Base-by-base conservation (phyloP, 2,329 filamentous ascomycete genomes). In the Cytospora piceicola region DNA sequence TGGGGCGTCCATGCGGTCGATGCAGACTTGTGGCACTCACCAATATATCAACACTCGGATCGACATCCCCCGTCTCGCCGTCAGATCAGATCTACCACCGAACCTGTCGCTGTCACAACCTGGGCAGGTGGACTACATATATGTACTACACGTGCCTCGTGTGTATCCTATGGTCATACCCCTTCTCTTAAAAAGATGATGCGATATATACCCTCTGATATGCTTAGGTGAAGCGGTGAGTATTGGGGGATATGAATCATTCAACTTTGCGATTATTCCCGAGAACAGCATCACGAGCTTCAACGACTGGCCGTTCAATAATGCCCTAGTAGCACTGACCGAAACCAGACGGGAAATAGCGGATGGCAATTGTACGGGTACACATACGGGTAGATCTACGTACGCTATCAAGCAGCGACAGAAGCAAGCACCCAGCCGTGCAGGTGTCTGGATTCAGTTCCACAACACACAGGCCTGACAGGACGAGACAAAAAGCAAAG, bases 251-350 rank as follows among this genome's bases (percentile, higher is more conserved):
- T 32, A 64, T 29, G 36, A 56, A 42, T 54, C 61, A 53, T 53
- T n/a, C 34, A 22, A 17, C 34, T 46, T 24, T 58, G 27, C 27
- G 27, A 29, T n/a, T 36, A 49, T 22, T 29, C 51, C 49, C 39
- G 56, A 32, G 39, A 24, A 60, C 58, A 34, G 29, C 55, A 63
- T 56, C 61, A 66, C 64, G 61, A 46, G 64, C 30, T 29, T 60
- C 49, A 63, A 66, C 55, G 56, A 64, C 61, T 66, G 60, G 64
- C 39, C 56, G 59, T 15, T 8, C 6, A 2, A 9, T 34, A 34
- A 8, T 9, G 32, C 6, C 6, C 60, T 51, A 49, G 60, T 57
- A 34, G 24, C 29, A 57, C 29, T 15, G 49, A 36, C 29, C n/a
- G 49, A 36, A 15, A 14, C 24, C 15, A 56, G 36, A 39, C 15